Evolutionary conservation across 805 yeast species (phyloP).

Genomic region (Blastobotrys peoriensis): DNA sequence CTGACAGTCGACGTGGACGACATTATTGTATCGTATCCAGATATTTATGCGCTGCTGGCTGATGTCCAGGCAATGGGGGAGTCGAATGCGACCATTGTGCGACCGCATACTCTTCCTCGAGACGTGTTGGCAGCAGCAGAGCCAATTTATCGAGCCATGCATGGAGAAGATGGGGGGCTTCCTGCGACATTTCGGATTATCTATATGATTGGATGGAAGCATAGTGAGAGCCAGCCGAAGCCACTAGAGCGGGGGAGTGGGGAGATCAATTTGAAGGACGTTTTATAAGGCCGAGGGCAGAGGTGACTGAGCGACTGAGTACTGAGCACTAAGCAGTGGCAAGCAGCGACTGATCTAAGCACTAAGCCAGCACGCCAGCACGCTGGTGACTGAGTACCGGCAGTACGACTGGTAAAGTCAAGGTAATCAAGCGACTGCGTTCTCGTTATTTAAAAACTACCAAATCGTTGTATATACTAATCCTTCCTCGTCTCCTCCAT

Average conservation of each 20-base stretch:
- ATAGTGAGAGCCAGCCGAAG: slow-evolving; percentile 59
- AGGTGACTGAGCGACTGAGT: not conserved
- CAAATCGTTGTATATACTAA: too few relatives aligned
- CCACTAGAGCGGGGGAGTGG: slow-evolving; percentile 72
- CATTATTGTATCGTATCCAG: slow-evolving; percentile 72
- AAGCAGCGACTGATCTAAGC: too few relatives aligned
- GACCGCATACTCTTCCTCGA: slow-evolving; percentile 41
- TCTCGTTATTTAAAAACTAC: too few relatives aligned
- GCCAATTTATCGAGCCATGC: slow-evolving; percentile 64
- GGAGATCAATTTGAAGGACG: slow-evolving; percentile 61
- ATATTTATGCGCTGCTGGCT: slow-evolving; percentile 55
- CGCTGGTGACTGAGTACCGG: slow-evolving; percentile 1
- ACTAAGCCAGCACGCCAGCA: slow-evolving; percentile 6
- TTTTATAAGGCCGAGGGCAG: slow-evolving; percentile 28
- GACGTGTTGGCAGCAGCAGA: slow-evolving; percentile 71
- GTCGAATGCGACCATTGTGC: slow-evolving; percentile 52
- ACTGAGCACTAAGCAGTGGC: too few relatives aligned
- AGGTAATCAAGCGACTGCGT: too few relatives aligned
- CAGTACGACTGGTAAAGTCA: too few relatives aligned
- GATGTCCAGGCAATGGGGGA: slow-evolving; percentile 84
- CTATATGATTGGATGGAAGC: slow-evolving; percentile 87
- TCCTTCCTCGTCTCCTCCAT: too few relatives aligned
- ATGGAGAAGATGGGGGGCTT: slow-evolving; percentile 60
- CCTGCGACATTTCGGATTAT: slow-evolving; percentile 78
- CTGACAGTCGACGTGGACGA: slow-evolving; percentile 82